Evolutionary conservation across 1,284 basidiomycete genomes (phyloP).

Genomic region (Cystobasidium pallidum): DNA sequence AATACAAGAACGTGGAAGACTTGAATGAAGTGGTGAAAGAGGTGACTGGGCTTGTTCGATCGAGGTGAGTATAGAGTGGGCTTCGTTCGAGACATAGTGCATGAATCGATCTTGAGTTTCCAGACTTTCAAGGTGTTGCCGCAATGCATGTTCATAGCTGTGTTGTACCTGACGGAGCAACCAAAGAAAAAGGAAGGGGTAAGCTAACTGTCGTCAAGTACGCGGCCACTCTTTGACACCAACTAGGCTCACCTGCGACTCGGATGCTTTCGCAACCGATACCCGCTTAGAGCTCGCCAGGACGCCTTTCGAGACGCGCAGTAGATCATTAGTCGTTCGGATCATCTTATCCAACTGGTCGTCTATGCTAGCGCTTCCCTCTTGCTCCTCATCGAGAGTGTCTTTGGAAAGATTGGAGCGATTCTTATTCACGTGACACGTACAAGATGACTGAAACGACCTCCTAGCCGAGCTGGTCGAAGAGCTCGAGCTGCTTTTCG

Average conservation of each 20-base stretch:
- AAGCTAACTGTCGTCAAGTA: background rate
- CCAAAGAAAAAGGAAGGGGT: background rate
- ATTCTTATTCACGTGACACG: background rate
- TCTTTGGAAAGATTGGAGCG: background rate
- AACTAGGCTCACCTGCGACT: conserved; percentile 21
- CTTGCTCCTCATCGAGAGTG: background rate
- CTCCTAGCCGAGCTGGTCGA: conserved; percentile 1
- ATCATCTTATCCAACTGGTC: conserved; percentile 40
- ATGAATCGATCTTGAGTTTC: conserved; percentile 38
- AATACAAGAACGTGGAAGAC: background rate
- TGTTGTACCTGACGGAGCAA: conserved; percentile 8
- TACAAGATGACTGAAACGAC: background rate
- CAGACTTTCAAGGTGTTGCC: conserved; percentile 37
- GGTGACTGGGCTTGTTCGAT: background rate
- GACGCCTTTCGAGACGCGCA: conserved; percentile 29
- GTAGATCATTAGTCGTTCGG: conserved; percentile 3
- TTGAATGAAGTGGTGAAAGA: conserved; percentile 5
- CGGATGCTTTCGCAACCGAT: conserved; percentile 14
- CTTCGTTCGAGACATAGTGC: conserved; percentile 31
- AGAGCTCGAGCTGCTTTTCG: conserved; percentile 5
- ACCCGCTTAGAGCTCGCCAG: conserved; percentile 31
- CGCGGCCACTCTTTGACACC: background rate
- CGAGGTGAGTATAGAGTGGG: background rate
- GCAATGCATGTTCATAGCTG: conserved; percentile 34
- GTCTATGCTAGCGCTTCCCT: conserved; percentile 2